Evolutionary conservation across 176 grass and related monocot species (phyloP).

Genomic region (Dactylis glomerata): DNA sequence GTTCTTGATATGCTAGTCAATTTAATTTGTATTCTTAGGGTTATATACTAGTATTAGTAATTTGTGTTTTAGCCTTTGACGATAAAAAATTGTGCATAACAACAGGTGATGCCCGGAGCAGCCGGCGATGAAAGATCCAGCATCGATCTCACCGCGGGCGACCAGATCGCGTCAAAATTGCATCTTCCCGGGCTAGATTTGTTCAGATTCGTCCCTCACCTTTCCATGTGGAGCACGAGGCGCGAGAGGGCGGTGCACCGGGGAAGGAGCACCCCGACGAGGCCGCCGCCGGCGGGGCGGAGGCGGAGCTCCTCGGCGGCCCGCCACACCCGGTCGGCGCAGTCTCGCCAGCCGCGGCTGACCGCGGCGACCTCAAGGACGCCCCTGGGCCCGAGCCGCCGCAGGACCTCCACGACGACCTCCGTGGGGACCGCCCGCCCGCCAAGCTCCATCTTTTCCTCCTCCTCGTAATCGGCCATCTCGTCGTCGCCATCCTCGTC

Average conservation of each 20-base stretch:
- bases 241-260: slow-evolving; percentile 51
- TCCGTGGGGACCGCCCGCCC: slow-evolving; percentile 32
- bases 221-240: slow-evolving; percentile 72
- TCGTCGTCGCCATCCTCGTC: background rate
- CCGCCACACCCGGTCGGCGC: slow-evolving; percentile 63
- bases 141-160: background rate
- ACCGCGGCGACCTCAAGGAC: slow-evolving; percentile 57
- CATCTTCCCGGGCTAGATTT: background rate
- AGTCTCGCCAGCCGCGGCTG: slow-evolving; percentile 75
- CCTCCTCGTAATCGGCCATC: background rate
- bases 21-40: background rate
- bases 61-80: background rate
- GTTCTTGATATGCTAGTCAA: background rate
- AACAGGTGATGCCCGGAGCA: background rate
- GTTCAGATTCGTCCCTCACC: slow-evolving; percentile 50
- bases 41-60: background rate
- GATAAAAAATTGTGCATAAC: background rate
- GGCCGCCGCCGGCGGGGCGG: slow-evolving; percentile 31
- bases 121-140: background rate
- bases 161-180: slow-evolving; percentile 17
- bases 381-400: slow-evolving; percentile 39
- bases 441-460: background rate
- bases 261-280: slow-evolving; percentile 61
- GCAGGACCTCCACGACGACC: slow-evolving; percentile 43
- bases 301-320: slow-evolving; percentile 79